Evolutionary conservation across 192 early-diverging fungal species (phyloP), one percentile per base, ranked within the genome.

Genomic region (Backusella liffmaniae): DNA sequence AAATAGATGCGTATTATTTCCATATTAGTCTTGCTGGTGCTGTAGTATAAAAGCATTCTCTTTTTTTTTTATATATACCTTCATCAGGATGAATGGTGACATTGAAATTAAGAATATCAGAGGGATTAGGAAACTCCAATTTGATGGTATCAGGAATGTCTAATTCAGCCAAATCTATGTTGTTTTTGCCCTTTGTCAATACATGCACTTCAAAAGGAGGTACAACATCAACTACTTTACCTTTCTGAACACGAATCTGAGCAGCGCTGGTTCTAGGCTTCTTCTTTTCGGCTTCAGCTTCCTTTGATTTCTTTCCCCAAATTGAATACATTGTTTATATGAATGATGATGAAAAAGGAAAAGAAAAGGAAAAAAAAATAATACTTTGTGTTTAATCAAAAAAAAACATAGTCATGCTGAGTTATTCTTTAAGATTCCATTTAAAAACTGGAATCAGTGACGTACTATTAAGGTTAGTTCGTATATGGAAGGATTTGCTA

Each of bases 211-310:
- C 13, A 67, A 21, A 21, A 1, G 51, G 2, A 13, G 21, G 3
- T 9, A 4, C 9, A 35, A n/a, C 1, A 16, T 44, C 3, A 44
- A 44, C 15, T 21, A 66, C 42, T 10, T 41, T 79, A 94, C 94
- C 94, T 91, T 99, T 99, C 84, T 99, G 97, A 34, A 97, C 84
- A 68, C 96, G 91, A 74, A 98, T 93, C 77, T 94, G 93, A 5
- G 92, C 94, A 1, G 96, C 95, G 35, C 94, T 90, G 5, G 90
- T 90, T 80, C 93, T 94, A 2, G 93, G 88, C 80, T 94, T 94
- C 76, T 84, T 89, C 77, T 89, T 90, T 76, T 93, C 91, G 30
- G 87, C 93, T 39, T 84, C 84, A 30, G 87, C 93, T 75, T 90
- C 89, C 21, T 91, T 88, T 79, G 94, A 93, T 82, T 95, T 96